phyloP scores from a whole-genome alignment of 2,329 filamentous ascomycete species.

The Endoconidiophora polonica region DNA sequence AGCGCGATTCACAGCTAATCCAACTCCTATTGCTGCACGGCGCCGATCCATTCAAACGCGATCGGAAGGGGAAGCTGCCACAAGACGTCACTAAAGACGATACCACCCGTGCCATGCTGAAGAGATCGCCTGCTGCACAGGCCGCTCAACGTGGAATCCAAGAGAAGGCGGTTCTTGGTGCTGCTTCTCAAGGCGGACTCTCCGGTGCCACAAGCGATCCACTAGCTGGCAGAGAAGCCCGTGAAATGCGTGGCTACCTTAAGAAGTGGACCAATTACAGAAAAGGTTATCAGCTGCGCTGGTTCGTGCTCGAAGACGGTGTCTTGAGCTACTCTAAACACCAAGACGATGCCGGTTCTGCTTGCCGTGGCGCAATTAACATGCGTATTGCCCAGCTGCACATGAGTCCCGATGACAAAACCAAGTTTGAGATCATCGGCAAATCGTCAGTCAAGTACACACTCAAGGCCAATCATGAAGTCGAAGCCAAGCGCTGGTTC shows the following conservation, averaged over 20 bases:
- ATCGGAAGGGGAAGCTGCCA: conserved; percentile 86
- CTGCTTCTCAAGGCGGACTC: conserved; percentile 37
- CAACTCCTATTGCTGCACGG: conserved; percentile 84
- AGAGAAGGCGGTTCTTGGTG: conserved; percentile 84
- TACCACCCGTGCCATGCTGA: conserved; percentile 69
- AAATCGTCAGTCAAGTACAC: conserved; percentile 99
- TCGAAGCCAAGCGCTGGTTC: conserved; percentile 97
- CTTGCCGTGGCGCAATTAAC: conserved; percentile 93
- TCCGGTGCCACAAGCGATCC: conserved; percentile 39
- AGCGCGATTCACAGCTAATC: conserved; percentile 72
- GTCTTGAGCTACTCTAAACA: conserved; percentile 98
- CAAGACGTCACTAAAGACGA: conserved; percentile 97
- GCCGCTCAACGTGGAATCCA: conserved; percentile 91
- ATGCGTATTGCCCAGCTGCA: conserved; percentile 91
- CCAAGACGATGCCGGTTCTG: conserved; percentile 90
- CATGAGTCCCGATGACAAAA: conserved; percentile 96
- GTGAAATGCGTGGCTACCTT: conserved; percentile 96
- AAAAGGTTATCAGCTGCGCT: conserved; percentile 86
- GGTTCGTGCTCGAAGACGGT: conserved; percentile 96
- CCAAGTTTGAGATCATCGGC: conserved; percentile 91
- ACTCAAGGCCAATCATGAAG: conserved; percentile 91
- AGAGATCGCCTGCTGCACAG: conserved; percentile 84
- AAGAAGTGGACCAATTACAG: conserved; percentile 99
- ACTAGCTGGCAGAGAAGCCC: conserved; percentile 64
- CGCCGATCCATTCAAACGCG: conserved; percentile 85